phyloP scores from a whole-genome alignment of 108 stramenopile genomes.

The Nitzschia putrida region DNA sequence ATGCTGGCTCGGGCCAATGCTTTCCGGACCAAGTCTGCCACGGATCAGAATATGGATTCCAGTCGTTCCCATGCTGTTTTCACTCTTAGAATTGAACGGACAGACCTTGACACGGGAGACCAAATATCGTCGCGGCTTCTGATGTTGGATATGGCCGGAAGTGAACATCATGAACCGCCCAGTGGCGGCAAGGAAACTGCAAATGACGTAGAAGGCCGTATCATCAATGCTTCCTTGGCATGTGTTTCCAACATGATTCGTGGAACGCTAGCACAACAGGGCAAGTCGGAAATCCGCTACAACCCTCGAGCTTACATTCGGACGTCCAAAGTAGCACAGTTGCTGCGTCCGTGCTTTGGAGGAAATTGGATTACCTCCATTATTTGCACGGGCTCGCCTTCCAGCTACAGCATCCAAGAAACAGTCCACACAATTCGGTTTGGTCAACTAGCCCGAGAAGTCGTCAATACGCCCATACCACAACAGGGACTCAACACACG shows the following conservation, averaged over 20 bases:
- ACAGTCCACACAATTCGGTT: slow-evolving; percentile 83
- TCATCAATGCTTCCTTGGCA: slow-evolving; percentile 82
- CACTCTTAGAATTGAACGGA: slow-evolving; percentile 66
- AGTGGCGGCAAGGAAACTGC: slow-evolving; percentile 36
- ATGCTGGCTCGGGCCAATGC: slow-evolving; percentile 77
- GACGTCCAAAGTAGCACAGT: slow-evolving; percentile 78
- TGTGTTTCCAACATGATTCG: slow-evolving; percentile 74
- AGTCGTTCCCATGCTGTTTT: slow-evolving; percentile 86
- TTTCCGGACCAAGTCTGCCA: slow-evolving; percentile 70
- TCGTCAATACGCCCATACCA: slow-evolving; percentile 53
- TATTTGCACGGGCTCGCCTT: slow-evolving; percentile 84
- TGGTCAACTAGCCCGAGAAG: slow-evolving; percentile 60
- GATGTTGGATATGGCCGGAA: slow-evolving; percentile 89
- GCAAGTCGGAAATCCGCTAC: slow-evolving; percentile 26
- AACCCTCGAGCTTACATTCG: slow-evolving; percentile 11
- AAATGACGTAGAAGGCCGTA: slow-evolving; percentile 64
- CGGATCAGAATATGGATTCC: slow-evolving; percentile 80
- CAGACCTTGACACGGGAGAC: slow-evolving; percentile 46
- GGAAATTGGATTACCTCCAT: slow-evolving; percentile 82
- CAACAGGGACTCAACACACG: slow-evolving; percentile 20
- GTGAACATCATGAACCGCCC: slow-evolving; percentile 61
- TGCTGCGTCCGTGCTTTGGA: slow-evolving; percentile 83
- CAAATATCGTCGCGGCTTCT: slow-evolving; percentile 56
- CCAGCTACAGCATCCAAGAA: slow-evolving; percentile 79
- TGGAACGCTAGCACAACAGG: slow-evolving; percentile 60